These are phyloP conservation scores for Phytophthora pluvialis DNA, from an alignment of 352 stramenopile genomes.

Conservation along the genomic window DNA sequence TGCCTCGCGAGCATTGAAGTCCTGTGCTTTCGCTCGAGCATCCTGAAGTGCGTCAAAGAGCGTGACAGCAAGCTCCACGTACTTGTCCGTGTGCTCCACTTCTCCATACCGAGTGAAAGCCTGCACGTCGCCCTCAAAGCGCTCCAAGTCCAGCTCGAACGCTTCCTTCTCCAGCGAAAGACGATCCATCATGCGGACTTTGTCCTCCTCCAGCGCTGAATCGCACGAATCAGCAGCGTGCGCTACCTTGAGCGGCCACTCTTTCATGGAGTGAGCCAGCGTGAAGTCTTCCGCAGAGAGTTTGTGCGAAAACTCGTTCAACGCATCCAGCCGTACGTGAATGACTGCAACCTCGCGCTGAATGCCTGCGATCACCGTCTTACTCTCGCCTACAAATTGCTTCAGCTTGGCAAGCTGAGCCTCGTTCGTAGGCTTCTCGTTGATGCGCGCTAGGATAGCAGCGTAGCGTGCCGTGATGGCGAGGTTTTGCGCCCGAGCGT, in stretches of 20 bases:
- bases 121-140: slow-evolving; percentile 90
- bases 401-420: slow-evolving; percentile 90
- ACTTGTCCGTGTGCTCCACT: slow-evolving; percentile 89
- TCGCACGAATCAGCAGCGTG: slow-evolving; percentile 86
- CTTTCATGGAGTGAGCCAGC: slow-evolving; percentile 90
- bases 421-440: slow-evolving; percentile 93
- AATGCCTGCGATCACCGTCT: slow-evolving; percentile 76
- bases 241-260: slow-evolving; percentile 85
- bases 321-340: slow-evolving; percentile 69
- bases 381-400: slow-evolving; percentile 88
- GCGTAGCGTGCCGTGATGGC: slow-evolving; percentile 91
- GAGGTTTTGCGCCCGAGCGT: slow-evolving; percentile 84
- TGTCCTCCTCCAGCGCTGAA: slow-evolving; percentile 91
- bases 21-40: slow-evolving; percentile 87
- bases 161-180: slow-evolving; percentile 92
- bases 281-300: slow-evolving; percentile 91
- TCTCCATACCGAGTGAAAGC: slow-evolving; percentile 90
- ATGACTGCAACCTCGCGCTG: slow-evolving; percentile 80
- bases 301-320: slow-evolving; percentile 87
- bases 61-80: slow-evolving; percentile 86
- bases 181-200: slow-evolving; percentile 95
- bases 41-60: slow-evolving; percentile 92
- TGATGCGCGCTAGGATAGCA: slow-evolving; percentile 88
- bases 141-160: slow-evolving; percentile 86
- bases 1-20: slow-evolving; percentile 94